phyloP scores from a whole-genome alignment of 805 yeast genomes.

The Isabelozyma heimii region DNA sequence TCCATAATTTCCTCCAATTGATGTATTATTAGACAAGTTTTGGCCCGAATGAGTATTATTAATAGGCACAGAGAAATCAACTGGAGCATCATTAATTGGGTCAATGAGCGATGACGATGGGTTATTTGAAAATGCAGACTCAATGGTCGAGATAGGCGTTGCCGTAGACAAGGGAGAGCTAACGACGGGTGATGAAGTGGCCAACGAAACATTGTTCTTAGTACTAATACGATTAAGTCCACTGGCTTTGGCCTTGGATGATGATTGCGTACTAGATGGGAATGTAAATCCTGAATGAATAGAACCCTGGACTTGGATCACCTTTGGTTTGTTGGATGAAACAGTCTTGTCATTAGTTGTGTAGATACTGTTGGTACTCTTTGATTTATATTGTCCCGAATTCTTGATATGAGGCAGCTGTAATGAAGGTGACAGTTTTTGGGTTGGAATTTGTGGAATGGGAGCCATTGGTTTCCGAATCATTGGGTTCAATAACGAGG shows the following conservation, averaged over 20 bases:
- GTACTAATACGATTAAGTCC: not conserved
- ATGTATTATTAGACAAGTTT: not conserved
- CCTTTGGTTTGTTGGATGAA: not conserved
- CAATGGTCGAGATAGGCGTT: slow-evolving; percentile 27
- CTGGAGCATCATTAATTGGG: slow-evolving; percentile 39
- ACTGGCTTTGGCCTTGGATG: not conserved
- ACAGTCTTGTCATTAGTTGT: not conserved
- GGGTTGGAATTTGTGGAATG: slow-evolving; percentile 9
- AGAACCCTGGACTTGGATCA: slow-evolving; percentile 5
- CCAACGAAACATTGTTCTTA: not conserved
- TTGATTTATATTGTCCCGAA: not conserved
- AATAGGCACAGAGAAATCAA: slow-evolving; percentile 30
- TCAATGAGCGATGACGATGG: slow-evolving; percentile 22
- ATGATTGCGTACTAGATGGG: slow-evolving; percentile 6
- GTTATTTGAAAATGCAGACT: slow-evolving; percentile 13
- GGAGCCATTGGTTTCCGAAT: slow-evolving; percentile 11
- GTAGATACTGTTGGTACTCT: not conserved
- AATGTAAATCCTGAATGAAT: slow-evolving; percentile 7
- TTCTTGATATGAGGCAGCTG: no score
- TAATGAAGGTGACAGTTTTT: no score
- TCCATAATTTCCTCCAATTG: not conserved
- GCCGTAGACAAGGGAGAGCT: slow-evolving; percentile 36
- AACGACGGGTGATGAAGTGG: slow-evolving; percentile 26
- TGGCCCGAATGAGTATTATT: not conserved
- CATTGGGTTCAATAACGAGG: slow-evolving; percentile 8